These are phyloP conservation scores for Anthoceros angustus DNA, from an alignment of 225 moss, liverwort and hornwort species.

Conservation along the genomic window DNA sequence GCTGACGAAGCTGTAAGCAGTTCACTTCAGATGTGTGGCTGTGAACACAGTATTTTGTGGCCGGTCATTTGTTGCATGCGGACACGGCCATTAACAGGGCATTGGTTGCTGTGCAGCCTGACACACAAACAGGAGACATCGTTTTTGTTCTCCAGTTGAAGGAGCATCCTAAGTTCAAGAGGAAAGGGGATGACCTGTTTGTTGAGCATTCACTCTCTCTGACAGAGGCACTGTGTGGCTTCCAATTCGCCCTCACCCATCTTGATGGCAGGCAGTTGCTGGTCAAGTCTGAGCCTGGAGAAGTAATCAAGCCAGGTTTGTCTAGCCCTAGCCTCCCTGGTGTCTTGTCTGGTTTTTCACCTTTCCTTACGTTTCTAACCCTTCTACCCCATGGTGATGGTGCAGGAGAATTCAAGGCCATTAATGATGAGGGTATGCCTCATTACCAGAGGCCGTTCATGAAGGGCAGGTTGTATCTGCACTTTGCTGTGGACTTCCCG, in stretches of 20 bases:
- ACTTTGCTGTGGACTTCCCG: conserved; percentile 67
- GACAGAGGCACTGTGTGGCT: conserved; percentile 77
- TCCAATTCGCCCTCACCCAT: conserved; percentile 74
- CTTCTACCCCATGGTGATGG: not conserved
- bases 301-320: conserved; percentile 82
- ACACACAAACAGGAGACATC: conserved; percentile 68
- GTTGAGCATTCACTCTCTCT: conserved; percentile 62
- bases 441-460: conserved; percentile 84
- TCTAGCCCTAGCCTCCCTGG: not conserved
- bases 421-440: conserved; percentile 94
- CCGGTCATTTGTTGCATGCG: too few relatives aligned
- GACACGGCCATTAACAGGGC: too few relatives aligned
- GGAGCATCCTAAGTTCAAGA: conserved; percentile 82
- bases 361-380: not conserved
- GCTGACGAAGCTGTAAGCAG: conserved; percentile 76
- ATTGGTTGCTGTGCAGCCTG: conserved; percentile 34
- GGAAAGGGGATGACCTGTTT: conserved; percentile 70
- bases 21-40: not conserved
- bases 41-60: too few relatives aligned
- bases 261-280: conserved; percentile 69
- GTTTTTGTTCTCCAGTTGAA: conserved; percentile 82
- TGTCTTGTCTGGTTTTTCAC: not conserved
- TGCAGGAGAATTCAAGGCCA: conserved; percentile 84
- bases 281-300: conserved; percentile 59
- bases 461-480: conserved; percentile 81